Evolutionary conservation across 2,329 filamentous ascomycete genomes (phyloP).

Genomic region (Phaeosphaeriaceae sp.): DNA sequence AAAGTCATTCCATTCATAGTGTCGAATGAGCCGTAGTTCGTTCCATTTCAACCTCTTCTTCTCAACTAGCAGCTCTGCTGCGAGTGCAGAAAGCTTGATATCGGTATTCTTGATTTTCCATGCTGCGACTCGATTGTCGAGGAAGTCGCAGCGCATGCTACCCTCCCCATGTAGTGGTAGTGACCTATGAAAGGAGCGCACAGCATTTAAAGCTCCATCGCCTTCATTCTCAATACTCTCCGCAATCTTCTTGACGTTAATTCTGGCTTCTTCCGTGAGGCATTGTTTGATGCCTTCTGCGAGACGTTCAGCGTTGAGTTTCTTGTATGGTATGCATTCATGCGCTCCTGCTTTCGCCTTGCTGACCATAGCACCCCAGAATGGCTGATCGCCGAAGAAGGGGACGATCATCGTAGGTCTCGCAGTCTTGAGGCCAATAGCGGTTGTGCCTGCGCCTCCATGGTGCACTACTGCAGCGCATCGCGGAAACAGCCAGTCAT

Average conservation of each 20-base stretch:
- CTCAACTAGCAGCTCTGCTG: conserved; percentile 69
- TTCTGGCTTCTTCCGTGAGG: conserved; percentile 65
- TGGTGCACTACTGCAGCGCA: conserved; percentile 74
- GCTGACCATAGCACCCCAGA: conserved; percentile 75
- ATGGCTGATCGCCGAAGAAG: conserved; percentile 81
- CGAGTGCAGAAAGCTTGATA: conserved; percentile 66
- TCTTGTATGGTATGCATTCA: conserved; percentile 70
- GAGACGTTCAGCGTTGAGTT: conserved; percentile 66
- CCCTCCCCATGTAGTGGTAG: conserved; percentile 55
- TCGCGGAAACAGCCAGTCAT: conserved; percentile 77
- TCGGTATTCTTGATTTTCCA: conserved; percentile 70
- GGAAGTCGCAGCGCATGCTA: conserved; percentile 69
- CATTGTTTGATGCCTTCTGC: conserved; percentile 74
- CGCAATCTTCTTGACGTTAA: conserved; percentile 66
- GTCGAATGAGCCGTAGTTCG: conserved; percentile 67
- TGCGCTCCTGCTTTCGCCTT: conserved; percentile 68
- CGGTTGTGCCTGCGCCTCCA: conserved; percentile 79
- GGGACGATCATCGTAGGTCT: conserved; percentile 78
- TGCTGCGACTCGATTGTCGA: conserved; percentile 67
- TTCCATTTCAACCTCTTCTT: conserved; percentile 68
- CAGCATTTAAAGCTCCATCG: conserved; percentile 73
- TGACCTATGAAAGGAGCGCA: conserved; percentile 69
- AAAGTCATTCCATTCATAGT: conserved; percentile 78
- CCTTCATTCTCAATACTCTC: conserved; percentile 66
- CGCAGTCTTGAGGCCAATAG: conserved; percentile 73